These are phyloP conservation scores for Tubosaeta sp. DNA, from an alignment of 768 basidiomycete species.

Conservation along the genomic window DNA sequence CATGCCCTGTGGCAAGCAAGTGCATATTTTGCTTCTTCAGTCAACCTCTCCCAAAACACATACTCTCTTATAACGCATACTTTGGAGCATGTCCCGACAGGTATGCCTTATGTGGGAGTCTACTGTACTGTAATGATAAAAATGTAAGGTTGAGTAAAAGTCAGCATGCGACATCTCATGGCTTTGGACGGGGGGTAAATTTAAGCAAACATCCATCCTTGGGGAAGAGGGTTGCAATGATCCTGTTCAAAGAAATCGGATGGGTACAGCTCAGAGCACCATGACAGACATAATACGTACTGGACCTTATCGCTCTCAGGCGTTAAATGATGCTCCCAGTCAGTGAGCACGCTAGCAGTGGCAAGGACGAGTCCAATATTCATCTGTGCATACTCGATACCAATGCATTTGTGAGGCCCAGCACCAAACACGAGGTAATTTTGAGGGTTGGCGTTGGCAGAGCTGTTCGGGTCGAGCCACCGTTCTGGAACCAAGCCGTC, in stretches of 20 bases:
- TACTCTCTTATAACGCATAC: too few species aligned
- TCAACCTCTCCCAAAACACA: too few species aligned
- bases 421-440: constrained; percentile 96
- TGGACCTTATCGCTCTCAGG: constrained; percentile 74
- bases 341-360: constrained; percentile 71
- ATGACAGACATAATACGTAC: constrained; percentile 41
- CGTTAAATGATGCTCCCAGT: constrained; percentile 88
- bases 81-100: too few species aligned
- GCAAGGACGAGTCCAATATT: constrained; percentile 86
- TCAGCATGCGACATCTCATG: constrained; percentile 1
- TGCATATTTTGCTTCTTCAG: too few species aligned
- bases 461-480: constrained; percentile 81
- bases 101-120: too few species aligned
- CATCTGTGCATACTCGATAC: constrained; percentile 87
- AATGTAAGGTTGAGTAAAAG: neutral
- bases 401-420: constrained; percentile 91
- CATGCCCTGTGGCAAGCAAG: too few species aligned
- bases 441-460: constrained; percentile 80
- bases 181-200: constrained; percentile 56
- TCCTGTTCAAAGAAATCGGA: constrained; percentile 39
- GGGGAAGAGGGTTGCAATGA: constrained; percentile 97
- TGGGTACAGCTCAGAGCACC: neutral
- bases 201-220: constrained; percentile 85
- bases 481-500: constrained; percentile 82
- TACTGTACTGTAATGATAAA: too few species aligned